Base-by-base conservation (phyloP, 129 eudicot genomes). In the Helianthus annuus region DNA sequence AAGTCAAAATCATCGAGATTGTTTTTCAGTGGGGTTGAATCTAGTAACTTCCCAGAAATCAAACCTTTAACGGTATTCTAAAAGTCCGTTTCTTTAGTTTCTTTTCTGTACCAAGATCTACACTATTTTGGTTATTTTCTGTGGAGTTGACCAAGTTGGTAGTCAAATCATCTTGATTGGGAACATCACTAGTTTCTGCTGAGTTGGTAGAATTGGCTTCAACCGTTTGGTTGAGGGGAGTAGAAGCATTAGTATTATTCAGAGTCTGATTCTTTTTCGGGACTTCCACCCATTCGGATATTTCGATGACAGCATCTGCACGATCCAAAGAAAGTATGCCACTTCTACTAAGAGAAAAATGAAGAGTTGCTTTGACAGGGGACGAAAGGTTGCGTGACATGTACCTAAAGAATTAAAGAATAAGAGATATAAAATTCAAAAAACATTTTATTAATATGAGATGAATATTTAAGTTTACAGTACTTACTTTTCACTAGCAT, bases 231-330 rank as follows among this genome's bases (percentile, higher is more conserved):
- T 95, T 88, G 32, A 86, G 78, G n/a, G 88, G 84, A 73, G 86
- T 68, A 77, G 91, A 82, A 75, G 84, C 82, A 80, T 32, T 60
- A 60, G 45, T 60, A 32, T 88, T 91, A 44, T 93, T 96, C 32
- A 78, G 75, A 2, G 96, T 93, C 64, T 84, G 85, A 81, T 87
- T 93, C 85, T 91, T 91, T 74, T 86, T 84, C 12, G 92, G 97
- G 76, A 91, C 96, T 76, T 95, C 99, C 14, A 95, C 88, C 97
- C 99, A 95, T 83, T 95, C 99, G 53, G 99, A 84, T 24, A 91
- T 86, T 78, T 91, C 99, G 80, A 95, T 78, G 49, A 91, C 89
- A 79, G 97, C 99, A 73, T 95, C 99, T 75, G 97, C 96, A 68
- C 95, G 81, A 76, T 95, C 99, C 74, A 95, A 82, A 16, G 96